Base-by-base conservation (phyloP, 1,284 basidiomycete species). In the Cryptococcus deneoformans region DNA sequence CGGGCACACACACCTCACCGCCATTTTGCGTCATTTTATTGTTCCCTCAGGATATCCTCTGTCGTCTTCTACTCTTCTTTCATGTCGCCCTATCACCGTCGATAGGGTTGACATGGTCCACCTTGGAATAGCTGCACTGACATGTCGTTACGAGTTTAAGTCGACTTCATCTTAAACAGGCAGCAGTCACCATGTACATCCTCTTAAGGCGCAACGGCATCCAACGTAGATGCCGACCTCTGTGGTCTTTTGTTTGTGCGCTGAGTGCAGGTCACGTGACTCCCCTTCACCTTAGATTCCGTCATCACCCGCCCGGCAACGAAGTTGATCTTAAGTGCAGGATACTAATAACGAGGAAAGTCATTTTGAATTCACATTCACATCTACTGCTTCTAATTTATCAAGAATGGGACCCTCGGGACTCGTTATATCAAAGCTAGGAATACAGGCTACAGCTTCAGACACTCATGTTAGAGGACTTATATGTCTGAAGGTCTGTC, bases 401-500 rank as follows among this genome's bases (percentile, higher is more conserved):
- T 42, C 20, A 38, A 49, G 12, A 12, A 67, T 67, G 66, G 58
- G 67, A 1, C 66, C 64, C 3, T 57, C 62, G 3, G 68, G 69
- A 5, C 54, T 72, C 12, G 56, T 71, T 46, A 65, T 75, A 42
- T 62, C 63, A 46, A 69, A 70, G 51, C 65, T 72, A 2, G 73
- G 66, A 3, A 48, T 73, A 0, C 64, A 71, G 53, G 69, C 69
- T 6, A 63, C 60, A 1, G 64, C 71, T 3, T 43, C 56, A 2
- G 65, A 57, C 11, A 63, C 66, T 14, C 35, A 48, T 8, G 68
- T 70, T 3, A 52, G 42, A 10, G 71, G 68, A 2, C 37, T 72
- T 34, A 37, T 75, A 11, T 73, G 69, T 55, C 58, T 75, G 29
- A 73, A 73, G 60, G 73, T 73, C 39, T 44, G 65, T 20, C 14